A percentile compares a stretch with the other conserved stretches of the same genome.
Conservation (phyloP, 164 flowering plant genomes). For the Liriodendron chinense region DNA sequence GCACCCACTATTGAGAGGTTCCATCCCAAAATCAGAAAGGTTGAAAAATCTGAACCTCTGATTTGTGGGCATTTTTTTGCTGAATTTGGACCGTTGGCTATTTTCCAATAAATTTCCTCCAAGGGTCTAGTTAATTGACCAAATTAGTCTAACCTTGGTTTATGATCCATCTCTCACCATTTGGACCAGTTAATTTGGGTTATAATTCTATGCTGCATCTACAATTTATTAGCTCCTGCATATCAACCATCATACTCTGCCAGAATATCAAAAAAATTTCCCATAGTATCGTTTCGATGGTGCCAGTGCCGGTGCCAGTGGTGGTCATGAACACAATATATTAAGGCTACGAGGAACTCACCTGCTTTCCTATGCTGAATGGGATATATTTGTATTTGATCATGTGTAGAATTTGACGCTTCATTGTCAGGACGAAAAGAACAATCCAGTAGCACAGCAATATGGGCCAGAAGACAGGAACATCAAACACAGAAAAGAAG, state of each 20-base stretch:
- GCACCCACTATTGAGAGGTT: neutral
- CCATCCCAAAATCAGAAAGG: neutral
- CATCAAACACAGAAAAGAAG: conserved; percentile 71
- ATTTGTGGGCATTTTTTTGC: neutral
- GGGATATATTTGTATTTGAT: conserved; percentile 69
- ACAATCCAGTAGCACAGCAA: conserved; percentile 71
- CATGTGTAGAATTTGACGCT: conserved; percentile 80
- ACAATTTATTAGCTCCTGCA: neutral
- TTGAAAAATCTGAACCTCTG: neutral
- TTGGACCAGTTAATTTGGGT: neutral
- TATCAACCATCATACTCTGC: neutral
- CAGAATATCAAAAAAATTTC: neutral
- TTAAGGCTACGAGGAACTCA: conserved; percentile 15
- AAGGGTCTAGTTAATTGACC: neutral
- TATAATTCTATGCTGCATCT: no score
- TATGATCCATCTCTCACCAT: neutral
- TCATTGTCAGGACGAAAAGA: conserved; percentile 74
- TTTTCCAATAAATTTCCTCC: neutral
- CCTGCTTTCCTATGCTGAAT: conserved; percentile 75
- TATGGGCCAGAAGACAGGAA: conserved; percentile 84
- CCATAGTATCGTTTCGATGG: neutral
- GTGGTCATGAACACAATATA: neutral
- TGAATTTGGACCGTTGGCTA: neutral
- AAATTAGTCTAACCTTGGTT: neutral
- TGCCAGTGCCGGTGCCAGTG: neutral